Conservation (phyloP, 805 yeast species). For the Middelhovenomyces tepae region DNA sequence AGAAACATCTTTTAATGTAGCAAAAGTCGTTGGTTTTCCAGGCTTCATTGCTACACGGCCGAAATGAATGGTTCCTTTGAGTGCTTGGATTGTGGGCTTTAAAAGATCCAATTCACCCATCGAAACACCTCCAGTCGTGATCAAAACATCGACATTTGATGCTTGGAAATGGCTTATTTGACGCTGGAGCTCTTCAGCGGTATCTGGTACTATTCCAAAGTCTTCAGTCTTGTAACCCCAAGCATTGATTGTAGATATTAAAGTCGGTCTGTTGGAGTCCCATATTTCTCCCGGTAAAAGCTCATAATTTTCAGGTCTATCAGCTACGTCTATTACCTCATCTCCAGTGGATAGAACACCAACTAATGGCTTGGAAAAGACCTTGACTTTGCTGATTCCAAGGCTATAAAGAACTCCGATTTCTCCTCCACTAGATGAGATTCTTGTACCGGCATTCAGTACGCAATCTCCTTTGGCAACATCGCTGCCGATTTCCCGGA, state of each 20-base stretch:
- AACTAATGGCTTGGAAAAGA: constrained; percentile 34
- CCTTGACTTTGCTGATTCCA: constrained; percentile 33
- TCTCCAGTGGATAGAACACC: constrained; percentile 47
- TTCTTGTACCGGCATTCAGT: constrained; percentile 29
- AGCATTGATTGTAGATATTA: constrained; percentile 30
- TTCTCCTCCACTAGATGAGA: constrained; percentile 41
- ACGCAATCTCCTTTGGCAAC: constrained; percentile 32
- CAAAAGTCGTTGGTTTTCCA: constrained; percentile 52
- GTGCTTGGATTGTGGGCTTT: constrained; percentile 36
- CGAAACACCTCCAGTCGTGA: constrained; percentile 51
- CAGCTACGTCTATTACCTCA: constrained; percentile 34
- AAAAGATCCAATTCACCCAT: constrained; percentile 49
- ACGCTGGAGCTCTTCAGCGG: constrained; percentile 22
- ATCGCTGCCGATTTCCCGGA: constrained; percentile 43
- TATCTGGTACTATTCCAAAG: constrained; percentile 43
- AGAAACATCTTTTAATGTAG: constrained; percentile 26
- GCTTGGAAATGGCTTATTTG: constrained; percentile 24
- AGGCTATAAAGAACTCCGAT: constrained; percentile 41
- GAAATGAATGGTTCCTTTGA: constrained; percentile 40
- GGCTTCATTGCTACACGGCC: constrained; percentile 54
- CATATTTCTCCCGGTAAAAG: constrained; percentile 37
- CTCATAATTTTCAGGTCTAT: not conserved
- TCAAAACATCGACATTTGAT: constrained; percentile 34
- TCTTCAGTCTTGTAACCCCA: constrained; percentile 36
- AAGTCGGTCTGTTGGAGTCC: constrained; percentile 43